Base-by-base conservation (phyloP, 768 basidiomycete genomes). In the Pleurotus tuoliensis region DNA sequence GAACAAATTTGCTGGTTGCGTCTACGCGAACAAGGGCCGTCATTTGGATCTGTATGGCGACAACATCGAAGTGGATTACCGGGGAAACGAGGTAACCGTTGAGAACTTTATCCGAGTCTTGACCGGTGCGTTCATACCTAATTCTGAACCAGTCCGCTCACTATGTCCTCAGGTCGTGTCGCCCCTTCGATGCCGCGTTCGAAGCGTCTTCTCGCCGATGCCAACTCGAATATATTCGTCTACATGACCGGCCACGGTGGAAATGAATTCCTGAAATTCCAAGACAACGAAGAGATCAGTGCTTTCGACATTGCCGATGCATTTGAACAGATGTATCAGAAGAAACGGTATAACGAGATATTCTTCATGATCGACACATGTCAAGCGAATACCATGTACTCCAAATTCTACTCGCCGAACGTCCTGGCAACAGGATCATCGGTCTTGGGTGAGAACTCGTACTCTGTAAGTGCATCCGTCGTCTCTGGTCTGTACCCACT, bases 231-330 rank as follows among this genome's bases (percentile, higher is more conserved):
- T 65, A 79, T 99, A 58, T 98, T 98, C 66, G 85, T 99, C 16
- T 98, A 97, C 71, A 91, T 98, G 92, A 96, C 97, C 0, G 97
- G 97, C 0, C 97, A 98, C 63, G 97, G 97, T 11, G 97, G 97
- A 0, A 90, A 96, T 64, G 97, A 97, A 70, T 99, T 98, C 69
- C 83, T 99, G 66, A 98, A 99, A 69, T 98, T 99, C 70, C 97
- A 99, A 67, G 97, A 99, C 68, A 94, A 91, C 68, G 97, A 98
- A 70, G 97, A 99, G 69, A 93, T 98, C 63, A 93, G 90, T 57
- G 94, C 96, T 0, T 93, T 90, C 57, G 97, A 98, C 67, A 83
- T 98, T n/a, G 96, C 96, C 0, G 96, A 98, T 67, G 95, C 97
- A 2, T 90, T 98, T 59, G 94, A 94, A 69, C 95, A 98, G 72